A percentile compares a stretch with the other conserved stretches of the same genome.
phyloP scores from a whole-genome alignment of 2,329 filamentous ascomycete genomes.

The Claviceps sp. region DNA sequence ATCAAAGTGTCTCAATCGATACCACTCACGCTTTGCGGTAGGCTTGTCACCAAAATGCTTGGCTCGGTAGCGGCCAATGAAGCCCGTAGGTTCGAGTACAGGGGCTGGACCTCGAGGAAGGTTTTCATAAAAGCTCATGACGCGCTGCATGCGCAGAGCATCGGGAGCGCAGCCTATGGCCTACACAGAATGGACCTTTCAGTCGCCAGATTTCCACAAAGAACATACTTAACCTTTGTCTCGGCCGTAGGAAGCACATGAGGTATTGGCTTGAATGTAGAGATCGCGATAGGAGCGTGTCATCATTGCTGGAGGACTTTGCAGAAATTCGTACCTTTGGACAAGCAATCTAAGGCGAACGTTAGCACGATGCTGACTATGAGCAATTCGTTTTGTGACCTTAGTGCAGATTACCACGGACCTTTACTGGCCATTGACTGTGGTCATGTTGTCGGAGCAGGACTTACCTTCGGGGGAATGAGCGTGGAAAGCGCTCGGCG shows the following conservation, averaged over 20 bases:
- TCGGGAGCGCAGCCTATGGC: conserved; percentile 90
- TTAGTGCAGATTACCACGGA: too few species aligned
- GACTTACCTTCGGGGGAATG: conserved; percentile 89
- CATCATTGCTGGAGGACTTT: neutral
- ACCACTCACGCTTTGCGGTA: conserved; percentile 84
- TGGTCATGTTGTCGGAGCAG: neutral
- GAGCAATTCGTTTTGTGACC: too few species aligned
- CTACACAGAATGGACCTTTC: conserved; percentile 34
- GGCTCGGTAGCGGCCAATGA: conserved; percentile 78
- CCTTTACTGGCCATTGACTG: neutral
- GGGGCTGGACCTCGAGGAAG: conserved; percentile 87
- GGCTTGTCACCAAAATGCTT: conserved; percentile 94
- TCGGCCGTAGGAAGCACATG: neutral
- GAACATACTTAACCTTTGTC: neutral
- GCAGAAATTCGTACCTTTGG: conserved; percentile 48
- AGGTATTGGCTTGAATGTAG: neutral
- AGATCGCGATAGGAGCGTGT: too few species aligned
- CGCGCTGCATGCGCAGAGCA: conserved; percentile 93
- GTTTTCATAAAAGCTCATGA: conserved; percentile 98
- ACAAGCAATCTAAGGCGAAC: conserved; percentile 53
- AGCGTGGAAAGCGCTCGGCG: conserved; percentile 93
- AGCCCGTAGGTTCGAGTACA: conserved; percentile 65
- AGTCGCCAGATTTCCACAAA: conserved; percentile 15
- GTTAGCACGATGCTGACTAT: conserved; percentile 12
- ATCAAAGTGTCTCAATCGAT: conserved; percentile 12